Base-by-base conservation (phyloP, 164 flowering plant species). In the Chimonanthus praecox region DNA sequence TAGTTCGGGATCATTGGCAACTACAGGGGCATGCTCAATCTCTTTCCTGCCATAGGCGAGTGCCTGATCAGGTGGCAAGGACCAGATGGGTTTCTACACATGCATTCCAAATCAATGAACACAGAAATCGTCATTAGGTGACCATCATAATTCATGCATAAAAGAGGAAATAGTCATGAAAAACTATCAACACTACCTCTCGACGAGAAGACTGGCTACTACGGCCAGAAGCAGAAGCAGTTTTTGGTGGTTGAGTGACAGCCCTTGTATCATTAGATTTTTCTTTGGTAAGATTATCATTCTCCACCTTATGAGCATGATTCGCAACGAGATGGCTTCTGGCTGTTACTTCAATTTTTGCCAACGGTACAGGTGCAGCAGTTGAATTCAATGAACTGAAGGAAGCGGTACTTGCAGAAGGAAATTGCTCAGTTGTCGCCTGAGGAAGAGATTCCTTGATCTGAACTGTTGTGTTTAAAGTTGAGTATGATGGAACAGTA, bases 11-110 rank as follows among this genome's bases (percentile, higher is more conserved):
- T 92, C 95, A 69, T 88, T 83, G 7, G 69, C 74, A 49, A 84
- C 78, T 10, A 72, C n/a, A 58, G 92, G 80, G 61, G 87, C 87
- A 77, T 78, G 76, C 60, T 82, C 78, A 47, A 92, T 86, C 81
- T 94, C 92, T 65, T 77, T 80, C 73, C 78, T 90, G 47, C 92
- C 97, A 82, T 85, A 89, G 33, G 70, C 33, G 73, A 89, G 93
- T 16, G 91, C 94, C 75, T 90, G 87, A 71, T 80, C 67, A 66
- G 94, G 91, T 70, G 85, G 68, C 84, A 92, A 76, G 46, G 90
- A 80, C 80, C 79, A n/a, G 4, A 54, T 67, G 15, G 64, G 51
- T 54, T 11, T 67, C 75, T 47, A 2, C 20, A 11, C 8, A 72
- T 49, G n/a, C 63, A 75, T 6, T 70, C n/a, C 64, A 51, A 6